Evolutionary conservation across 2,329 filamentous ascomycete genomes (phyloP).

Genomic region (Sphaerostilbella broomeana): DNA sequence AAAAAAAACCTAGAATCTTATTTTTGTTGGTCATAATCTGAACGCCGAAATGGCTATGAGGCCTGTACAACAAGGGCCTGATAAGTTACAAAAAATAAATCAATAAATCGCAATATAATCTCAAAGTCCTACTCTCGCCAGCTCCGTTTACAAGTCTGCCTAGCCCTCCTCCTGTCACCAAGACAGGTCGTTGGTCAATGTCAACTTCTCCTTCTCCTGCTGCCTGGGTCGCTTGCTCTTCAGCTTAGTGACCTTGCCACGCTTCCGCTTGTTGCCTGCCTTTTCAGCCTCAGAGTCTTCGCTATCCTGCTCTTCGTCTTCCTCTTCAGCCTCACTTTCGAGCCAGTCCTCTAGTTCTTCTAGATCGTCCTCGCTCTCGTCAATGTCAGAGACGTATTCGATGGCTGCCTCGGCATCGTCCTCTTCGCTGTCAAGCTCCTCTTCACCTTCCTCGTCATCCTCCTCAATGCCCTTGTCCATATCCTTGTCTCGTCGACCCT

Average conservation of each 20-base stretch:
- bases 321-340: conserved; percentile 58
- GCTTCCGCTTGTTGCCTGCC: conserved; percentile 51
- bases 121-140: no score
- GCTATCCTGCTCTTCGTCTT: conserved; percentile 51
- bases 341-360: conserved; percentile 90
- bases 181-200: conserved; percentile 36
- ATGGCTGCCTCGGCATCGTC: conserved; percentile 72
- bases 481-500: conserved; percentile 78
- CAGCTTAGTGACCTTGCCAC: conserved; percentile 41
- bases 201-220: conserved; percentile 56
- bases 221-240: conserved; percentile 40
- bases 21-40: no score
- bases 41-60: no score
- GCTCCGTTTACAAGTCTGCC: no score
- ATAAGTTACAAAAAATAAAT: no score
- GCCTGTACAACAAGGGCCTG: no score
- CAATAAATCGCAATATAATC: no score
- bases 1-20: no score
- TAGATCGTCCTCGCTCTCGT: conserved; percentile 73
- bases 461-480: conserved; percentile 80
- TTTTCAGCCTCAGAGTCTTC: conserved; percentile 52
- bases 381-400: conserved; percentile 89
- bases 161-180: no score
- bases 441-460: conserved; percentile 64
- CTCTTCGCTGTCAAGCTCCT: conserved; percentile 61